phyloP scores from a whole-genome alignment of 495 filamentous ascomycete genomes.

The Penicillium subrubescens region DNA sequence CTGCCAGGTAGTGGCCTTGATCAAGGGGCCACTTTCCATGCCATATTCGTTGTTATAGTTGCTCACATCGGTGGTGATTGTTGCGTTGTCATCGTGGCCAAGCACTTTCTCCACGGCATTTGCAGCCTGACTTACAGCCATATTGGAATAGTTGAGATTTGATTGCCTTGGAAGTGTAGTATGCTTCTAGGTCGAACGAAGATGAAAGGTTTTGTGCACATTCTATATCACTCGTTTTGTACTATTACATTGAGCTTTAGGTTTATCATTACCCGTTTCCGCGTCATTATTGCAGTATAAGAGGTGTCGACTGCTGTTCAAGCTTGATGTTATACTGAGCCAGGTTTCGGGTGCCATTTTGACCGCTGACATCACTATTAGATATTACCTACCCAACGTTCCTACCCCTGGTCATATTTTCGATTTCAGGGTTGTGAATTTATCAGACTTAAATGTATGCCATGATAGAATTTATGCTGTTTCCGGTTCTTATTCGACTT shows the following conservation, averaged over 20 bases:
- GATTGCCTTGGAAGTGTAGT: background rate
- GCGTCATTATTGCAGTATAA: background rate
- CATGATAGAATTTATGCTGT: background rate
- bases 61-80: conserved; percentile 33
- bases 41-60: conserved; percentile 34
- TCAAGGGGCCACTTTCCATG: conserved; percentile 20
- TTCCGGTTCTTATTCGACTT: background rate
- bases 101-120: conserved; percentile 63
- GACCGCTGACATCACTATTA: conserved; percentile 14
- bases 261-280: background rate
- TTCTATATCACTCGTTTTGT: background rate
- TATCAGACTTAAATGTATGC: background rate
- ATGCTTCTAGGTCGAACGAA: background rate
- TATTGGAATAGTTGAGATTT: conserved; percentile 21
- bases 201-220: background rate
- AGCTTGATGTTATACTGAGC: background rate
- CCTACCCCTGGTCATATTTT: background rate
- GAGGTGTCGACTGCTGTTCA: background rate
- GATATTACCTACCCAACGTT: background rate
- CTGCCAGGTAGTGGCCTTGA: conserved; percentile 35
- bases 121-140: conserved; percentile 65
- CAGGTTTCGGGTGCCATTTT: background rate
- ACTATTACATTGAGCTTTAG: background rate
- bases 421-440: background rate
- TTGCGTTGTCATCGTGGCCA: conserved; percentile 55